A percentile compares a stretch with the other conserved stretches of the same genome.
phyloP scores from a whole-genome alignment of 2,329 filamentous ascomycete species.

The Diaporthe aspalathi region DNA sequence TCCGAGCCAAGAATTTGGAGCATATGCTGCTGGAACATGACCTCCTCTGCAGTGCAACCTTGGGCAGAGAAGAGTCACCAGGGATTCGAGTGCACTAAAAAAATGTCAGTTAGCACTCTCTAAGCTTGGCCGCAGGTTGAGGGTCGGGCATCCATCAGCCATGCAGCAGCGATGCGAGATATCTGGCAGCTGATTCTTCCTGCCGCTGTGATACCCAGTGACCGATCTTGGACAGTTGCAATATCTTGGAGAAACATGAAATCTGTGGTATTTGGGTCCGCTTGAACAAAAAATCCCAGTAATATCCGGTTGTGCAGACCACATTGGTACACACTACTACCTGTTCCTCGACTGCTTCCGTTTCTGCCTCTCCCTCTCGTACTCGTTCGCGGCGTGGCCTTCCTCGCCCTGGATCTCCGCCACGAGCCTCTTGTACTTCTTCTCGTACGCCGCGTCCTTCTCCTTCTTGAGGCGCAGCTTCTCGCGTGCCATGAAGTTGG shows the following conservation, averaged over 20 bases:
- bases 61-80: background rate
- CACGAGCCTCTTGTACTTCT: slow-evolving; percentile 91
- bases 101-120: background rate
- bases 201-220: background rate
- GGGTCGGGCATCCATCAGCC: too few species aligned
- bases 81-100: background rate
- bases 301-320: background rate
- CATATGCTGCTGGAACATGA: background rate
- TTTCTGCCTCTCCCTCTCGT: slow-evolving; percentile 85
- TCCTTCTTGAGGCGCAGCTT: slow-evolving; percentile 92
- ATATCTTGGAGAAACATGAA: background rate
- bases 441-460: slow-evolving; percentile 92
- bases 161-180: too few species aligned
- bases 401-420: slow-evolving; percentile 97
- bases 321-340: background rate
- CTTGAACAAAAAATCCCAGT: background rate
- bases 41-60: too few species aligned
- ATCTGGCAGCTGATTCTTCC: background rate
- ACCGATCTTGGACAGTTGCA: background rate
- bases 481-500: slow-evolving; percentile 92
- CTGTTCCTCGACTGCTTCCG: slow-evolving; percentile 72
- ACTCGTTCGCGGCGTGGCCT: slow-evolving; percentile 85
- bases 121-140: too few species aligned
- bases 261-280: slow-evolving; percentile 30
- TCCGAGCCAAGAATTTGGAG: background rate